phyloP scores from a whole-genome alignment of 78 protist genomes.

The Emiliania huxleyi region DNA sequence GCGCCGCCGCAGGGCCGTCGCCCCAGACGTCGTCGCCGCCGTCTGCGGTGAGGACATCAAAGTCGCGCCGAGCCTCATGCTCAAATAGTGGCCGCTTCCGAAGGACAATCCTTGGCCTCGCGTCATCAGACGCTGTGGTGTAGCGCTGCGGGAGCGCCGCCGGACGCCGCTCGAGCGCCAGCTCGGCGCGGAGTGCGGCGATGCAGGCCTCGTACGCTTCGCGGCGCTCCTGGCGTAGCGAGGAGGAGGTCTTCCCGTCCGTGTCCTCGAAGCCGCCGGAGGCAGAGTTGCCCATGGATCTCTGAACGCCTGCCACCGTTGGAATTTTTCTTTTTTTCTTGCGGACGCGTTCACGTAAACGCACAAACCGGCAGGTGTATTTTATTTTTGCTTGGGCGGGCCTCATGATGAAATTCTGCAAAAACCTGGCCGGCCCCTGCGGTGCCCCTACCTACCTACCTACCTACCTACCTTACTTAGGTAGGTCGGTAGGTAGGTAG shows the following conservation, averaged over 20 bases:
- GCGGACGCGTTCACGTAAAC: too few species aligned
- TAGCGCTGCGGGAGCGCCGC: background rate
- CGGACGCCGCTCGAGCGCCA: background rate
- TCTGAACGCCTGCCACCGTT: too few species aligned
- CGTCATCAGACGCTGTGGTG: background rate
- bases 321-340: too few species aligned
- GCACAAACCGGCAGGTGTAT: too few species aligned
- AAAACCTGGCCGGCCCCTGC: too few species aligned
- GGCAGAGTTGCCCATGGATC: background rate
- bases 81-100: background rate
- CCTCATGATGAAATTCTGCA: too few species aligned
- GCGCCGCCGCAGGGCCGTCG: background rate
- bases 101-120: background rate
- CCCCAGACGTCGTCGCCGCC: background rate
- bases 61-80: background rate
- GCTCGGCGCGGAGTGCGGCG: background rate
- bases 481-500: too few species aligned
- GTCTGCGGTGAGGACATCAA: background rate
- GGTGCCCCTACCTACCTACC: too few species aligned
- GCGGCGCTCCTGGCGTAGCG: background rate
- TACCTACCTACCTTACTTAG: too few species aligned
- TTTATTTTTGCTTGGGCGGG: too few species aligned
- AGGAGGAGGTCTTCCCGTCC: background rate
- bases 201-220: background rate
- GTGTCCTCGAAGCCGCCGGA: background rate